These are phyloP conservation scores for Amyloporia xantha DNA, from an alignment of 768 basidiomycete genomes.

Conservation along the genomic window DNA sequence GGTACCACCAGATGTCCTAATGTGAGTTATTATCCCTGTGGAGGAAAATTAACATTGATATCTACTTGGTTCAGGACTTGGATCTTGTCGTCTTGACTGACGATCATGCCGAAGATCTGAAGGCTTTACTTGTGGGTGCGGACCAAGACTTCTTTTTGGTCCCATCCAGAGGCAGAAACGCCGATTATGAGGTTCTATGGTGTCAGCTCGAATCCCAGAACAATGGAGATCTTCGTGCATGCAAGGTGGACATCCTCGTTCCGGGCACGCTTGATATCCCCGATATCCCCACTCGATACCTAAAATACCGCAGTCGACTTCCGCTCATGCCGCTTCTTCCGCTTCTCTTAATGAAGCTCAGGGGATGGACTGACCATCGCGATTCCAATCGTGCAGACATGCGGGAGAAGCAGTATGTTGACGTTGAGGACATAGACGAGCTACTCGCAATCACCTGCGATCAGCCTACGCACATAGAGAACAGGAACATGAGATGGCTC, in stretches of 20 bases:
- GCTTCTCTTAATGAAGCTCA: constrained; percentile 27
- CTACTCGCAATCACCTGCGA: constrained; percentile 31
- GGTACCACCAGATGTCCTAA: constrained; percentile 7
- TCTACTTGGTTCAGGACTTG: constrained; percentile 6
- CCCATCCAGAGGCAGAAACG: neutral
- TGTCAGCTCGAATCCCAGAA: neutral
- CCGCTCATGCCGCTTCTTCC: constrained; percentile 26
- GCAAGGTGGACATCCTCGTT: constrained; percentile 29
- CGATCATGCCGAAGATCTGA: constrained; percentile 14
- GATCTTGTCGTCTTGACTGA: constrained; percentile 9
- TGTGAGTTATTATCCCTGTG: constrained; percentile 1
- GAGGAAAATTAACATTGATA: neutral
- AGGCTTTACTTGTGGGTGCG: constrained; percentile 8
- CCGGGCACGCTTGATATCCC: constrained; percentile 25
- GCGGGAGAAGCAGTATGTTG: constrained; percentile 31
- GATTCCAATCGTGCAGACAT: constrained; percentile 26
- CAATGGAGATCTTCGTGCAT: constrained; percentile 3
- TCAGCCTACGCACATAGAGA: neutral
- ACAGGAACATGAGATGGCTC: constrained; percentile 9
- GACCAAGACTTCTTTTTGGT: constrained; percentile 13
- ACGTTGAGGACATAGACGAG: constrained; percentile 35
- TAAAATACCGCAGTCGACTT: constrained; percentile 10
- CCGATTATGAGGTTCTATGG: constrained; percentile 13
- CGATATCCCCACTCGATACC: constrained; percentile 10
- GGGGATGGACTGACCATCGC: constrained; percentile 28